Evolutionary conservation across 2,329 filamentous ascomycete genomes (phyloP).

Genomic region (Amesomyces nigricolor): DNA sequence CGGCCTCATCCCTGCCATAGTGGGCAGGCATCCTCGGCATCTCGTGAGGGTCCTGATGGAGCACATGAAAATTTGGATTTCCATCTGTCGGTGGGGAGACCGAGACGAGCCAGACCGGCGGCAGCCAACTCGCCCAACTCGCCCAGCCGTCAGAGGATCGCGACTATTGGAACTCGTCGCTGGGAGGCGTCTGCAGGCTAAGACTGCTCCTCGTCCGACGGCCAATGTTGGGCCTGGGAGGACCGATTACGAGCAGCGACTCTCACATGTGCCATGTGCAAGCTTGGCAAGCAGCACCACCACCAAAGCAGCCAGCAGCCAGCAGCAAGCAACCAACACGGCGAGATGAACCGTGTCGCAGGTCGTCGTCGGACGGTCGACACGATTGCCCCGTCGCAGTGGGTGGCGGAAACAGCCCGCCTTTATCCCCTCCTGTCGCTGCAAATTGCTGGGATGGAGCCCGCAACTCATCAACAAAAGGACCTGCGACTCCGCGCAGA

Average conservation of each 20-base stretch:
- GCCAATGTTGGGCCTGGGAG: background rate
- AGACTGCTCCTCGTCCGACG: background rate
- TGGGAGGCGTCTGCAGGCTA: background rate
- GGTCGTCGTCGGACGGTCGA: background rate
- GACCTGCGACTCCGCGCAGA: constrained; percentile 4
- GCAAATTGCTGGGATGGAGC: background rate
- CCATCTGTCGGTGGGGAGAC: background rate
- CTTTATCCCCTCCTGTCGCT: background rate
- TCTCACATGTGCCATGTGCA: background rate
- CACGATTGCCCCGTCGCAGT: background rate
- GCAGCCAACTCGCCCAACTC: background rate
- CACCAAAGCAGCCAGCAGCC: background rate
- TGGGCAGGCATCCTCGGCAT: constrained; percentile 22
- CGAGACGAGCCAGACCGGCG: background rate
- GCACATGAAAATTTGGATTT: constrained; percentile 24
- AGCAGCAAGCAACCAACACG: background rate
- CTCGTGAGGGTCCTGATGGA: constrained; percentile 13
- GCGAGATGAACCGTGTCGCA: background rate
- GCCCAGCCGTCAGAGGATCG: constrained; percentile 3
- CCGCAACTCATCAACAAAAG: background rate
- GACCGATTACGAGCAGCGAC: background rate
- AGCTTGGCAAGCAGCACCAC: background rate
- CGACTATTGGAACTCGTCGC: background rate
- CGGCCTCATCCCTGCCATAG: constrained; percentile 5
- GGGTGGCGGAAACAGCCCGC: constrained; percentile 3